Base-by-base conservation (phyloP, 2,329 filamentous ascomycete species). In the Coniochaeta hoffmannii region DNA sequence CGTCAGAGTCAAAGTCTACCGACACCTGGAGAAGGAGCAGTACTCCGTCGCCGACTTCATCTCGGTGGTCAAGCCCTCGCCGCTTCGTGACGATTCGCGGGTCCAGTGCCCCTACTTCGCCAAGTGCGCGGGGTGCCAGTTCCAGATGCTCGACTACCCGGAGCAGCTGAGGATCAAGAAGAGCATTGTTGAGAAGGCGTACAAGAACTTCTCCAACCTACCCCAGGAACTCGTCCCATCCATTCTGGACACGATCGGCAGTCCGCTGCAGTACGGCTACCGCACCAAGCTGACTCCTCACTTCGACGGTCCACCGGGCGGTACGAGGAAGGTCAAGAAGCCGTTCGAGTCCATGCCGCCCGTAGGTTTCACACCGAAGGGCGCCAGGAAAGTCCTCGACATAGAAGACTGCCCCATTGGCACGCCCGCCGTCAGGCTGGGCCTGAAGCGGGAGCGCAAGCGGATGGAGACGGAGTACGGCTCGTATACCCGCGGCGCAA, bases 391-490 rank as follows among this genome's bases (percentile, higher is more conserved):
- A 58, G 92, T 92, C 3, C 76, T 99, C 59, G 94, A 99, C 67
- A 97, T 99, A 60, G 94, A 99, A 69, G 92, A 97, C 68, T 99
- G 94, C 63, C 94, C 94, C 6, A 95, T 99, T 59, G 94, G 89
- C 53, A 99, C 94, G 1, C 85, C 89, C 30, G 88, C 89, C 35
- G 87, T 99, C 15, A 82, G 90, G 26, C 78, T 82, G 61, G 94
- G 93, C 26, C 85, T 97, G 76, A 84, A 80, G 63, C 79, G 81
- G 8, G 93, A 97, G 75, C 79, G 93, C n/a, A 79, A 81, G 65
- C 82, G 88, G 56, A 89, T 97, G 62, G 78, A 79, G 1, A 74
- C 79, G 24, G 87, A 94, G 59, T 83, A 89, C 55, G 69, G 76
- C 15, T 83, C 82, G 28, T 97, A 92, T 75, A 81, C 81, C 59